Evolutionary conservation across 805 yeast genomes (phyloP), one percentile per base, ranked within the genome.

Genomic region (Pichia exigua): DNA sequence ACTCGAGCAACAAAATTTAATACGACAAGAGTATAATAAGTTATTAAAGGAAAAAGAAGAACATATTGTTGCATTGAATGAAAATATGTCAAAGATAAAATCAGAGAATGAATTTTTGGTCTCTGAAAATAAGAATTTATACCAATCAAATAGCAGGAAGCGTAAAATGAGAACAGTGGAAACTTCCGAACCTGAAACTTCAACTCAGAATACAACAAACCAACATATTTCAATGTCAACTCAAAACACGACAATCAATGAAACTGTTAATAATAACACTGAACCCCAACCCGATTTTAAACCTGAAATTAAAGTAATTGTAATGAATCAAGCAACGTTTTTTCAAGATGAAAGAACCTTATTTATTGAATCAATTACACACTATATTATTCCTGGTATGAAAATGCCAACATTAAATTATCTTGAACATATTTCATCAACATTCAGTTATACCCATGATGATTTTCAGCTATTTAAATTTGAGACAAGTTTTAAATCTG

Each of bases 21-120:
- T 80, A 48, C 72, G 71, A 50, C 59, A 59, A 10, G 61, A 60
- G 22, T 68, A 51, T 47, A 43, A 54, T 2, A 28, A 43, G 5
- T 42, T 59, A 22, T 28, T 68, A 22, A 47, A 54, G 10, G 64
- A 62, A 9, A 61, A 61, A 30, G 57, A 61, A 9, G 11, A 50
- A 1, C 61, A 59, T 48, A 54, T 68, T n/a, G 49, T 50, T 15
- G 56, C 63, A 12, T 55, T 66, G 42, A 55, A 48, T 39, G 67
- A 70, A 8, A 68, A 70, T 45, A 60, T 80, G 8, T 72, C 67
- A 50, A 70, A 70, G 47, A 63, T 78, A 38, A 77, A 76, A 55
- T 79, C 77, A 49, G 85, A 82, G 57, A 77, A 76, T 60, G 72
- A 75, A 64, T 83, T 83, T 57, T 63, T 81, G 42, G 64, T 67